phyloP scores from a whole-genome alignment of 495 filamentous ascomycete species.

The Lentithecium fluviatile region DNA sequence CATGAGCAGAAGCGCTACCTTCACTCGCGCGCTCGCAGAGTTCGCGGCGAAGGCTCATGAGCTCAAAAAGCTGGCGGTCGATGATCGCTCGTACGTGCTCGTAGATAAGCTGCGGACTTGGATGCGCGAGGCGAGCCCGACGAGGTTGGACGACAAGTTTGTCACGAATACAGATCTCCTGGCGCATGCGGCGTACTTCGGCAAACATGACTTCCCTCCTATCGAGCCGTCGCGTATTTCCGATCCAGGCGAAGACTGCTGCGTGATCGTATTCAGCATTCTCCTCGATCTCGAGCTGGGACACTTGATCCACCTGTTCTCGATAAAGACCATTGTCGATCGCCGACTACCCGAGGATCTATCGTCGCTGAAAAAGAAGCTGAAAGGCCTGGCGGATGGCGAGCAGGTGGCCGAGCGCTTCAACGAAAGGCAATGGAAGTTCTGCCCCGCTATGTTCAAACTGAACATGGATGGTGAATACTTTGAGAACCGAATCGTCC shows the following conservation, averaged over 20 bases:
- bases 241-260: constrained; percentile 8
- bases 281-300: constrained; percentile 39
- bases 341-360: constrained; percentile 9
- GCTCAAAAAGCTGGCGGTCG: background rate
- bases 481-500: constrained; percentile 35
- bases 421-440: constrained; percentile 33
- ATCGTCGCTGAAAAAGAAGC: constrained; percentile 3
- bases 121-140: constrained; percentile 7
- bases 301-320: constrained; percentile 30
- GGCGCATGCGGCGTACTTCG: constrained; percentile 1
- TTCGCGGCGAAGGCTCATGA: constrained; percentile 4
- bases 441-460: constrained; percentile 36
- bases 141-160: constrained; percentile 1
- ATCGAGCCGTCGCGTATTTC: constrained; percentile 3
- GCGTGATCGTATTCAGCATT: constrained; percentile 42
- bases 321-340: constrained; percentile 27
- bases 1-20: constrained; percentile 4
- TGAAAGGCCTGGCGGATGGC: background rate
- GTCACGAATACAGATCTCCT: constrained; percentile 12
- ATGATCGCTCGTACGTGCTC: constrained; percentile 9
- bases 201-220: background rate
- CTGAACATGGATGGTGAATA: constrained; percentile 28
- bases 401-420: constrained; percentile 8
- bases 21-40: constrained; percentile 1
- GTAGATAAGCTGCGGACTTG: background rate